These are phyloP conservation scores for Licmophora abbreviata DNA, from an alignment of 108 stramenopile species.

Conservation along the genomic window DNA sequence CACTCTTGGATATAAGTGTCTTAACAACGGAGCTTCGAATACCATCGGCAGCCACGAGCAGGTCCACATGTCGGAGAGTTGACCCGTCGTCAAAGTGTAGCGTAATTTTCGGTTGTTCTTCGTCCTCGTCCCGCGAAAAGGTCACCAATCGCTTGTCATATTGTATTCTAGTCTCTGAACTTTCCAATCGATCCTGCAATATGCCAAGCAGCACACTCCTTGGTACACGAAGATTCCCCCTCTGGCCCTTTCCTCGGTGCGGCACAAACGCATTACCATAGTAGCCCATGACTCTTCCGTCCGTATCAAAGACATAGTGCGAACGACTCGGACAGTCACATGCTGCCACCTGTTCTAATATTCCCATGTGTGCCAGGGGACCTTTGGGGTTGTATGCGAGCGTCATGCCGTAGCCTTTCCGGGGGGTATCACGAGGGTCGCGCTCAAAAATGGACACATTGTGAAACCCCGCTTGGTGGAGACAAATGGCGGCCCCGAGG, in stretches of 20 bases:
- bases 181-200: slow-evolving; percentile 32
- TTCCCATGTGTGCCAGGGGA: slow-evolving; percentile 49
- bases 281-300: slow-evolving; percentile 54
- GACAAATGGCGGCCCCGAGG: slow-evolving; percentile 40
- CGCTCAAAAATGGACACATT: slow-evolving; percentile 60
- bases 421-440: slow-evolving; percentile 31
- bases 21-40: slow-evolving; percentile 36
- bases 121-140: background rate
- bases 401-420: slow-evolving; percentile 83
- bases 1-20: background rate
- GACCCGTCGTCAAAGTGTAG: slow-evolving; percentile 41
- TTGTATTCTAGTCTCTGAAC: background rate
- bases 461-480: slow-evolving; percentile 36
- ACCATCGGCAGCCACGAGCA: slow-evolving; percentile 80
- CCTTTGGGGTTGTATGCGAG: slow-evolving; percentile 75
- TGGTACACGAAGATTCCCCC: slow-evolving; percentile 80
- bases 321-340: slow-evolving; percentile 73
- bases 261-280: slow-evolving; percentile 73
- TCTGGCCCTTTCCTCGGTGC: slow-evolving; percentile 52
- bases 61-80: slow-evolving; percentile 36
- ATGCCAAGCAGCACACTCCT: slow-evolving; percentile 47
- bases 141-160: background rate
- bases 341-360: slow-evolving; percentile 60
- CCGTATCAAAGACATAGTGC: slow-evolving; percentile 59
- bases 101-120: slow-evolving; percentile 15